A percentile compares a stretch with the other conserved stretches of the same genome.
phyloP scores from a whole-genome alignment of 495 filamentous ascomycete genomes.

The Penicillium robsamsonii region DNA sequence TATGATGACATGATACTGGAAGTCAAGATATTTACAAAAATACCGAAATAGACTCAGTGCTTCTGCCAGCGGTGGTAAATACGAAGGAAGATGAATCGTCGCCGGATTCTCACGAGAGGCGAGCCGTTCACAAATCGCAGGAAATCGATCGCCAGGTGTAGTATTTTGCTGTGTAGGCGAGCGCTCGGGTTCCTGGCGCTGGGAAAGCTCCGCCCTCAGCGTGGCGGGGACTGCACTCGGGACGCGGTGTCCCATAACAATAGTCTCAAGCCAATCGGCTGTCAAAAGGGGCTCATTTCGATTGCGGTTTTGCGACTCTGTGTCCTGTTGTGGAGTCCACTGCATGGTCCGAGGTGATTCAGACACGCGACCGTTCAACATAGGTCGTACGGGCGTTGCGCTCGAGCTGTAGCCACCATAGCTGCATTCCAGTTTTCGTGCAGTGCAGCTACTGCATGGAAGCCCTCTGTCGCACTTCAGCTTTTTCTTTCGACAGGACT shows the following conservation, averaged over 20 bases:
- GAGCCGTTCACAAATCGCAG: neutral
- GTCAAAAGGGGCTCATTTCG: conserved; percentile 26
- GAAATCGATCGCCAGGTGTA: neutral
- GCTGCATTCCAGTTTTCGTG: conserved; percentile 37
- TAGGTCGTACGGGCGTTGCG: neutral
- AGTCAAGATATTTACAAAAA: conserved; percentile 37
- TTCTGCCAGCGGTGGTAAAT: conserved; percentile 28
- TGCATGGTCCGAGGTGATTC: neutral
- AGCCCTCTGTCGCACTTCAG: conserved; percentile 19
- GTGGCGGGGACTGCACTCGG: conserved; percentile 28
- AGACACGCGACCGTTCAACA: neutral
- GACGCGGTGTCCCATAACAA: conserved; percentile 40
- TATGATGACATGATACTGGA: conserved; percentile 42
- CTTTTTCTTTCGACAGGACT: conserved; percentile 23
- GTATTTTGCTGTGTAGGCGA: neutral
- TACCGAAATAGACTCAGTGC: conserved; percentile 34
- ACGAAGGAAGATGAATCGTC: conserved; percentile 23
- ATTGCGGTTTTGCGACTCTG: neutral
- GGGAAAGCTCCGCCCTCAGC: conserved; percentile 23
- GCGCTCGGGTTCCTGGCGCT: conserved; percentile 4
- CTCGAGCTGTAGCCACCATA: conserved; percentile 15
- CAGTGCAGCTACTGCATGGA: conserved; percentile 47
- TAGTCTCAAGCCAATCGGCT: conserved; percentile 39
- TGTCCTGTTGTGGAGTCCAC: neutral
- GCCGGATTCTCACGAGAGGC: conserved; percentile 24